Percentiles rank a stretch among this genome's conserved stretches.
Evolutionary conservation across 176 grass and related monocot species (phyloP).

Genomic region (Pontederia paniculata): DNA sequence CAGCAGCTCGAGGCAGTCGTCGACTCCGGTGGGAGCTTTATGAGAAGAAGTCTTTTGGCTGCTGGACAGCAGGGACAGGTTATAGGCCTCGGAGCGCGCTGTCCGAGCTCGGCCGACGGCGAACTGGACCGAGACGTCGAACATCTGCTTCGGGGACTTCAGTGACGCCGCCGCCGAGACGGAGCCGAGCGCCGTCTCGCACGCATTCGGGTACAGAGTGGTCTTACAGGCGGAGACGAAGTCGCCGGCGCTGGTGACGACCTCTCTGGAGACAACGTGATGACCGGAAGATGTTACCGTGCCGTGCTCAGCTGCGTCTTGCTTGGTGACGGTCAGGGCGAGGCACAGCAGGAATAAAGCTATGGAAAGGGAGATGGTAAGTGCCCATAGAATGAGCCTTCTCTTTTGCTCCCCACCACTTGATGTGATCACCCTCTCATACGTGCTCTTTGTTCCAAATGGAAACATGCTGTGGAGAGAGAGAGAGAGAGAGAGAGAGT

Average conservation of each 20-base stretch:
- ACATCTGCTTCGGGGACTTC: constrained; percentile 18
- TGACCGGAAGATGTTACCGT: neutral
- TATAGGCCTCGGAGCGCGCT: constrained; percentile 43
- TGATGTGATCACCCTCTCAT: neutral
- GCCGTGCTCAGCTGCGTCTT: neutral
- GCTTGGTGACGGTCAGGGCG: neutral
- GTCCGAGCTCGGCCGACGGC: constrained; percentile 36
- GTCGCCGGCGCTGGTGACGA: neutral
- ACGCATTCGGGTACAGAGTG: constrained; percentile 48
- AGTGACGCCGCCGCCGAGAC: neutral
- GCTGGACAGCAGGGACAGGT: constrained; percentile 21
- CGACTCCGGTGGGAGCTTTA: constrained; percentile 11
- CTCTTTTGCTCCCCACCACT: constrained; percentile 5
- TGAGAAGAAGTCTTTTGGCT: neutral
- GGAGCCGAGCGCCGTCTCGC: constrained; percentile 41
- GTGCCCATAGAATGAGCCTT: constrained; percentile 17
- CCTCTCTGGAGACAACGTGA: neutral
- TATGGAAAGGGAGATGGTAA: constrained; percentile 13
- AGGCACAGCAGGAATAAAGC: constrained; percentile 10
- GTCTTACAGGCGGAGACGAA: constrained; percentile 34
- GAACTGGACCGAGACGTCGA: constrained; percentile 61
- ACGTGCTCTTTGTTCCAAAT: neutral
- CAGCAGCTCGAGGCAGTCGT: constrained; percentile 75
- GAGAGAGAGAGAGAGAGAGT: neutral
- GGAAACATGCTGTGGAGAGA: neutral